Evolutionary conservation across 2,329 filamentous ascomycete genomes (phyloP).

Genomic region (Leptographium wingfieldii): DNA sequence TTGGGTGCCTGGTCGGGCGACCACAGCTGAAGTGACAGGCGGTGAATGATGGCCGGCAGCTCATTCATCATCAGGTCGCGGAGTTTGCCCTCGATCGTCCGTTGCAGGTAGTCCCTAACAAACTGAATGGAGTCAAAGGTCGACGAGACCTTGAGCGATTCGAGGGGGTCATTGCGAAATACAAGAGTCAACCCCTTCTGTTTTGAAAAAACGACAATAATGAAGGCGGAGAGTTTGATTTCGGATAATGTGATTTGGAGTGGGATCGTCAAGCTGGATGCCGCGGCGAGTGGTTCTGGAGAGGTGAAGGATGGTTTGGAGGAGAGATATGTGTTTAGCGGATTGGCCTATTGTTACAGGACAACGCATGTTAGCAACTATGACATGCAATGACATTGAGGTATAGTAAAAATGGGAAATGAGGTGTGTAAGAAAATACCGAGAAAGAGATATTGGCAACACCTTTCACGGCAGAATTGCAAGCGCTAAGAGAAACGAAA

Average conservation of each 20-base stretch:
- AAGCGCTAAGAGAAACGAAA: not conserved
- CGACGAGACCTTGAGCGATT: conserved; percentile 95
- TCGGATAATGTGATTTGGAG: conserved; percentile 92
- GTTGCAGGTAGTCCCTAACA: conserved; percentile 90
- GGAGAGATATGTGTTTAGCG: conserved; percentile 86
- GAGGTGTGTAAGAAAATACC: not conserved
- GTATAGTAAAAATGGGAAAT: not conserved
- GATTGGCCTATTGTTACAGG: conserved; percentile 66
- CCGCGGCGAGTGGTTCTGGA: conserved; percentile 79
- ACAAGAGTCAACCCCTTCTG: conserved; percentile 95
- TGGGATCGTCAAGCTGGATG: conserved; percentile 90
- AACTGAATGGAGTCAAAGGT: conserved; percentile 99
- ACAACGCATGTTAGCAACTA: conserved; percentile 25
- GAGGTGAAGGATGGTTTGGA: conserved; percentile 89
- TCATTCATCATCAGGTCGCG: conserved; percentile 97
- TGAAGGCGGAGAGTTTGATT: conserved; percentile 90
- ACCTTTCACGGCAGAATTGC: not conserved
- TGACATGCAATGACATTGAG: not conserved
- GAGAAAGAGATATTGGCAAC: not conserved
- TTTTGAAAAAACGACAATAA: conserved; percentile 93
- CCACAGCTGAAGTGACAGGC: conserved; percentile 77
- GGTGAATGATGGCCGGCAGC: conserved; percentile 88
- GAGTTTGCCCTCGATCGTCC: conserved; percentile 87
- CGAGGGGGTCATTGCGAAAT: conserved; percentile 94
- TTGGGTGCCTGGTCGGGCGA: conserved; percentile 71